phyloP scores from a whole-genome alignment of 1,284 basidiomycete species.

The Trichosporon sp. region DNA sequence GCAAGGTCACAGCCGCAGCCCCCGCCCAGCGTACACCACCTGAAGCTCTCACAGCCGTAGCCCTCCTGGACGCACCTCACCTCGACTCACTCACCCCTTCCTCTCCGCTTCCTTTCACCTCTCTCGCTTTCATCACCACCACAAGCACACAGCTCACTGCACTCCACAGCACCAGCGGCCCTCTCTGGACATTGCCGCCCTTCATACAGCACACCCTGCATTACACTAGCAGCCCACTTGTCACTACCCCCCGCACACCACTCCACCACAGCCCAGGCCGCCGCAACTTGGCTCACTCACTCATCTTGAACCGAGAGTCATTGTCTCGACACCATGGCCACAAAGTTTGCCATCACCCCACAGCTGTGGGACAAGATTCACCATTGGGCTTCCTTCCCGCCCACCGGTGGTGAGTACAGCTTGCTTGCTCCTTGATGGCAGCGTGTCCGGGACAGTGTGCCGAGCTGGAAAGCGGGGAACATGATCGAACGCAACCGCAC shows the following conservation, averaged over 20 bases:
- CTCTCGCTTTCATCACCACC: no score
- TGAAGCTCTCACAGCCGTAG: no score
- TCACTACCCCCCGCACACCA: background rate
- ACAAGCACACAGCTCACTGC: no score
- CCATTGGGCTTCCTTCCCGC: slow-evolving; percentile 90
- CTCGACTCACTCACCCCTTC: background rate
- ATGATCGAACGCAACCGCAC: no score
- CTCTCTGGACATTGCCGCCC: no score
- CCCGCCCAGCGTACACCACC: no score
- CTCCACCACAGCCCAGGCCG: background rate
- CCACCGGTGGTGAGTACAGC: slow-evolving; percentile 68
- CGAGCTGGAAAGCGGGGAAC: background rate
- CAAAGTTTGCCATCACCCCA: slow-evolving; percentile 58
- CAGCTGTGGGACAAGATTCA: slow-evolving; percentile 88
- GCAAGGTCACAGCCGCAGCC: background rate
- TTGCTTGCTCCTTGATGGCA: background rate
- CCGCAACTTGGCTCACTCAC: no score
- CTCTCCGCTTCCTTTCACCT: no score
- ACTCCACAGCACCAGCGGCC: no score
- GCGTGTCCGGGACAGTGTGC: background rate
- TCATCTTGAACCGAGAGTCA: background rate
- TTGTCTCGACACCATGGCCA: slow-evolving; percentile 31
- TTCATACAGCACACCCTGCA: no score
- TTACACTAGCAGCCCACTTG: no score
- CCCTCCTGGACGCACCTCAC: background rate